Evolutionary conservation across 768 basidiomycete genomes (phyloP), one percentile per base, ranked within the genome.

Genomic region (Termitomyces sp.): DNA sequence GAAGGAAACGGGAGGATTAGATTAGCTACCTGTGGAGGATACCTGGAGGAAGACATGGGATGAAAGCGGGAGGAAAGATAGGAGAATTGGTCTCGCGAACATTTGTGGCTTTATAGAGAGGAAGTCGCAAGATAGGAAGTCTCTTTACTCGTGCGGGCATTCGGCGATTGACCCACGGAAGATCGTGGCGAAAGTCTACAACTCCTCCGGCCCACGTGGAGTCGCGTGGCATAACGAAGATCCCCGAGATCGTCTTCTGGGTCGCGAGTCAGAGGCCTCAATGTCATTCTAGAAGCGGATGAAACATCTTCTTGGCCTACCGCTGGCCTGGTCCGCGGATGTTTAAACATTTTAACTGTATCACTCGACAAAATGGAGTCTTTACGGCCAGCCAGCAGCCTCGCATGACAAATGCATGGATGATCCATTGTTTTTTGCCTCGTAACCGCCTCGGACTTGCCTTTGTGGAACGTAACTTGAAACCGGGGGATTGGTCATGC

Each of bases 11-110:
- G 42, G n/a, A 22, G n/a, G 25, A 43, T 40, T 22, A 52, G 22
- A 22, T 18, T 5, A 18, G 27, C 23, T 56, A 61, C 62, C 53
- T 58, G 38, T 36, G 62, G 62, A 13, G 62, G 62, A 18, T 45
- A 43, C 22, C 50, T 56, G 33, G 45, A 39, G 45, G 53, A 45
- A 50, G 48, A 39, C 36, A 46, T 52, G 48, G 43, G 35, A 40
- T 27, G 51, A 44, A 15, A 39, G 47, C 20, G 45, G 46, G 44
- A 32, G 25, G 12, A 50, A 29, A 43, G 39, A 36, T 18, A 49
- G 35, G 35, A 18, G 36, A 40, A 42, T 13, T 23, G 33, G 15
- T 42, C 27, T 54, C 44, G 49, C 41, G n/a, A 47, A 48, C 32
- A 58, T 50, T n/a, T 53, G 44, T 12, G 57, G 47, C 44, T 58